Evolutionary conservation across 768 basidiomycete genomes (phyloP).

Genomic region (Hemileccinum rubropunctum): DNA sequence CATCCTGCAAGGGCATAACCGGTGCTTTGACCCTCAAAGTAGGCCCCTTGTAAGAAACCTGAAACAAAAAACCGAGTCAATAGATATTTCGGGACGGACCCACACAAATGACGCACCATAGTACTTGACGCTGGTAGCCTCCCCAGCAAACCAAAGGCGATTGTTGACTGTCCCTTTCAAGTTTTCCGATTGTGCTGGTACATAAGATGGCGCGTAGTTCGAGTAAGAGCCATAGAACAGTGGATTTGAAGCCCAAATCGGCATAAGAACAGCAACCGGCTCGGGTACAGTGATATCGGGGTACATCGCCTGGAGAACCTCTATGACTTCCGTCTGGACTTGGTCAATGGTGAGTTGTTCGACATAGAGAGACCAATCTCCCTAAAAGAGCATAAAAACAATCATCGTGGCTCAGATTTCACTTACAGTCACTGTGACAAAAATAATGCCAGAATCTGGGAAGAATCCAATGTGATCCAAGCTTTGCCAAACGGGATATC

Average conservation of each 20-base stretch:
- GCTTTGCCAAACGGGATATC: conserved; percentile 68
- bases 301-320: conserved; percentile 58
- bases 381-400: conserved; percentile 34
- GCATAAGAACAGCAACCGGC: conserved; percentile 54
- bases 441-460: conserved; percentile 52
- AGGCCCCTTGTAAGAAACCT: conserved; percentile 61
- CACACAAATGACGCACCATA: conserved; percentile 44
- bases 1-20: conserved; percentile 42
- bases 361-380: conserved; percentile 58
- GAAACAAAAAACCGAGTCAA: not conserved
- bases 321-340: conserved; percentile 53
- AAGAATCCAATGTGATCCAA: conserved; percentile 57
- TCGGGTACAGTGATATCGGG: conserved; percentile 52
- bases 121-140: conserved; percentile 55
- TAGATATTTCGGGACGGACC: not conserved
- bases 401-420: not conserved
- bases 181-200: conserved; percentile 52
- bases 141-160: conserved; percentile 61
- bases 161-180: conserved; percentile 51
- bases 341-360: conserved; percentile 47
- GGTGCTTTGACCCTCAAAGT: conserved; percentile 48
- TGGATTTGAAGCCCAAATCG: conserved; percentile 53
- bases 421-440: conserved; percentile 28
- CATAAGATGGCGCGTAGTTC: conserved; percentile 67
- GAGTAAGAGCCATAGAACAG: conserved; percentile 50